Base-by-base conservation (phyloP, 768 basidiomycete species). In the Tricholoma flavovirens region DNA sequence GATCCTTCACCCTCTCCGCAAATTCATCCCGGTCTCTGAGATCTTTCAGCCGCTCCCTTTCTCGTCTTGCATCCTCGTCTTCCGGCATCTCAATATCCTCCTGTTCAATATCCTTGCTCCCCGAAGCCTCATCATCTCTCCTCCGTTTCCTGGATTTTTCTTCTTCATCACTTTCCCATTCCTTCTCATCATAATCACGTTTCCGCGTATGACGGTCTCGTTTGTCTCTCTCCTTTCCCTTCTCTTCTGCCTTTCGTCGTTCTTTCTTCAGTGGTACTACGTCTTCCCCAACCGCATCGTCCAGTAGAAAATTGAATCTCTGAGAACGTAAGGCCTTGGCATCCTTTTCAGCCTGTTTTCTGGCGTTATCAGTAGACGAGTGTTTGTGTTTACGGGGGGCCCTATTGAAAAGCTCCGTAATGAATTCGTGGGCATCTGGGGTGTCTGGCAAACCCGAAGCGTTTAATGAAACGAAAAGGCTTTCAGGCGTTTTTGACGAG, bases 151-250 rank as follows among this genome's bases (percentile, higher is more conserved):
- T 75, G 36, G 79, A 74, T 67, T 83, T 75, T 61, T 93, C 90
- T 56, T 94, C 93, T 58, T 91, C 92, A 59, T 93, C 93, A 61
- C 90, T 92, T 69, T 92, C 89, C 93, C 94, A 95, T 57, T 91
- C 88, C 54, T 84, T 86, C 19, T 75, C 82, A 59, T 90, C 88
- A 56, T 84, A 81, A 29, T 95, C 93, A 49, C 93, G 77, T 69
- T 94, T 95, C 60, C 93, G 78, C 36, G 81, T 76, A 58, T 85
- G 82, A 55, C 83, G 78, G 35, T 88, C 86, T 63, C 75, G 73
- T 57, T 77, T 81, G 56, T 83, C 83, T 61, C 78, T 78, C 55
- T 68, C 42, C 65, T 72, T 62, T 59, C 57, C 65, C 56, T 75
- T 78, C 60, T 81, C 83, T 60, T 81, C 78, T 59, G 74, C 66